Percentiles rank a stretch among this genome's conserved stretches.
phyloP scores from a whole-genome alignment of 2,329 filamentous ascomycete species.

The Exserohilum turcica region DNA sequence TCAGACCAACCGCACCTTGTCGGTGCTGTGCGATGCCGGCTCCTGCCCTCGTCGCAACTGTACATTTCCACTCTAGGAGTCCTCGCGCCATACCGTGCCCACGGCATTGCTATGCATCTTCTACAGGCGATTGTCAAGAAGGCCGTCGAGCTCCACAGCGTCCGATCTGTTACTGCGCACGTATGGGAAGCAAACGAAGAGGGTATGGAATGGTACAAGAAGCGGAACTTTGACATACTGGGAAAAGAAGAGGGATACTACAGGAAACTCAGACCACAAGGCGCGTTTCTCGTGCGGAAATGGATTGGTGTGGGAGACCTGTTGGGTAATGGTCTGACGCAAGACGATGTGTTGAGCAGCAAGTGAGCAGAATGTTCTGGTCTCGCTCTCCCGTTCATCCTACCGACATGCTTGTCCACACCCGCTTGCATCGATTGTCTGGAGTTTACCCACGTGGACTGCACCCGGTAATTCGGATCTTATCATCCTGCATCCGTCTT shows the following conservation, averaged over 20 bases:
- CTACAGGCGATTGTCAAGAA: constrained; percentile 54
- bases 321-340: constrained; percentile 15
- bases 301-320: constrained; percentile 48
- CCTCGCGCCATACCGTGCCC: constrained; percentile 63
- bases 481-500: neutral
- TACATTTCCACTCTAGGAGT: constrained; percentile 67
- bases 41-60: constrained; percentile 51
- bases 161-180: constrained; percentile 62
- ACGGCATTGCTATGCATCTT: constrained; percentile 63
- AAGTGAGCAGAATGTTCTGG: constrained; percentile 1
- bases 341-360: constrained; percentile 4
- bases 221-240: constrained; percentile 61
- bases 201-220: constrained; percentile 64
- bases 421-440: neutral
- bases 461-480: neutral
- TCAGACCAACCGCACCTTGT: constrained; percentile 46
- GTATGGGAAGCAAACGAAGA: constrained; percentile 68
- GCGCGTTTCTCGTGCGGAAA: constrained; percentile 59
- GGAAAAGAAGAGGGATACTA: constrained; percentile 63
- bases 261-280: constrained; percentile 60
- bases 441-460: neutral
- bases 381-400: neutral
- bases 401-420: neutral
- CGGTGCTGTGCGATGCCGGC: constrained; percentile 55
- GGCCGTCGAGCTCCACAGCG: constrained; percentile 57